Evolutionary conservation across 495 filamentous ascomycete genomes (phyloP), one percentile per base, ranked within the genome.

Genomic region (Aspergillus sparsus): DNA sequence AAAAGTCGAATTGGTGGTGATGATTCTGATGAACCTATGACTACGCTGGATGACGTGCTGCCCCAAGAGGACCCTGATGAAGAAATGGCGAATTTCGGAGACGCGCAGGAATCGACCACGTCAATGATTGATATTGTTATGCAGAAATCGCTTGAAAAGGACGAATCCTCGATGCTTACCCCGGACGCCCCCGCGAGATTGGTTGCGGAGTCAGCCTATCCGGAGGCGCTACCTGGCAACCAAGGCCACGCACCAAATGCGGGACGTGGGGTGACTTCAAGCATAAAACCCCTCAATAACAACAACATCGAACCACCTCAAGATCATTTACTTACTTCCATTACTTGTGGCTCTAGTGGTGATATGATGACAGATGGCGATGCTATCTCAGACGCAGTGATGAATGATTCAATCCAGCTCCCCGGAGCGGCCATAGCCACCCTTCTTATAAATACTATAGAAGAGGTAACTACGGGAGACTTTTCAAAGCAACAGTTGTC

Each of bases 401-500:
- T 64, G 27, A 49, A 55, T 5, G 61, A 66, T 46, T 57, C 66
- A 45, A 35, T 27, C 21, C 21, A 27, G 21, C 21, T 27, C 21
- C 21, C 21, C 21, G 21, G 21, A 27, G 21, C 1, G 21, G 21
- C 21, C 3, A 27, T 27, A 3, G 21, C 21, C 21, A 27, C 21
- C 21, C 21, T 3, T 27, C 21, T 3, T 27, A 3, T 27, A 3
- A 27, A 27, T 27, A 1, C 21, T 27, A 27, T 3, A 27, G 21
- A 27, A 27, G 21, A 49, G 45, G n/a, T 44, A 6, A 39, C 54
- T n/a, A 41, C 42, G 10, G 16, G 63, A 33, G 60, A 65, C 11
- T 50, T 62, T 16, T 50, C 62, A n/a, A 60, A 64, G 39, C 66
- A 59, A 34, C 67, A 71, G 12, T 41, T 75, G 34, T 71, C 71